Base-by-base conservation (phyloP, 2,329 filamentous ascomycete species). In the Rhynchosporium agropyri region DNA sequence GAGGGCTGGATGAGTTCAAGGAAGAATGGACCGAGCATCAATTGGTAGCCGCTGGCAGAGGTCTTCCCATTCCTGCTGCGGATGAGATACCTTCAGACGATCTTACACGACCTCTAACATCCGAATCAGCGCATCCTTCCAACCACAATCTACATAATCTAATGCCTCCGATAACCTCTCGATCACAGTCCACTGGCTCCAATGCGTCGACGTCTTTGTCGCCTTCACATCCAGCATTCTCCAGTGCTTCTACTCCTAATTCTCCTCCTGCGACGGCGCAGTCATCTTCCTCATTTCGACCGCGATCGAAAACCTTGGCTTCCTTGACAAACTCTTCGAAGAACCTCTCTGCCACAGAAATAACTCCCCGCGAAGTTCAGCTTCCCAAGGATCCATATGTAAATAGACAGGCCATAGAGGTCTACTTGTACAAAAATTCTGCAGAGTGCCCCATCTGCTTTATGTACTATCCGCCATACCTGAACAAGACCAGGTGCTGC, bases 381-480 rank as follows among this genome's bases (percentile, higher is more conserved):
- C 80, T 97, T 2, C 89, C 92, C 0, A 83, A 87, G 65, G 92
- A 97, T 69, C 90, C 91, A 0, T 94, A 90, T 71, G 90, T 98
- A 50, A 97, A 98, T 70, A 94, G 95, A n/a, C 92, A 97, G 70
- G 90, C 90, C 0, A 82, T 98, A 51, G 95, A 98, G 76, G 94
- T 93, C 0, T 94, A 91, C 68, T 79, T 99, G 1, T 99, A 99
- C 81, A 97, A 97, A 75, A 87, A 96, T 69, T 89, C 92, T 3
- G 79, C 81, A 6, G 95, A 99, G 74, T 99, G 95, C 72, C 94
- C 95, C 4, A 97, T 99, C 66, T 99, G 95, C 79, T 97, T 98
- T 75, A 81, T 98, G 59, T 96, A 92, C 70, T 99, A 98, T 69
- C 95, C 95, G 0, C 92, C 92, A 3, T 96, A 96, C 73, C 82